Percentiles rank a stretch among this genome's conserved stretches.
phyloP scores from a whole-genome alignment of 2,329 filamentous ascomycete genomes.

The Penicillium sp. region DNA sequence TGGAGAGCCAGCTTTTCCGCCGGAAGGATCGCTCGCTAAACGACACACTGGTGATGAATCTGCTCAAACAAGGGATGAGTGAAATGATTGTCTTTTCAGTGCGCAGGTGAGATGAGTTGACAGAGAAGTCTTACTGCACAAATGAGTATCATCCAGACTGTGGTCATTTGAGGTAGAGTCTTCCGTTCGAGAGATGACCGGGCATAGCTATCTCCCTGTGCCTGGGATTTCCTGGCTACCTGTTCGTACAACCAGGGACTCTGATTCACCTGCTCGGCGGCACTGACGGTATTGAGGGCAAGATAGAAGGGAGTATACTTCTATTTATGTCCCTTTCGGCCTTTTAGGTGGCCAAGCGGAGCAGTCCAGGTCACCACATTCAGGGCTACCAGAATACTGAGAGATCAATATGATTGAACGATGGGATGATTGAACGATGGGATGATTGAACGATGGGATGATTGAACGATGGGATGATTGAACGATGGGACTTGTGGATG shows the following conservation, averaged over 20 bases:
- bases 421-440: too few species aligned
- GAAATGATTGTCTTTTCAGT: too few species aligned
- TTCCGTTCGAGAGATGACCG: background rate
- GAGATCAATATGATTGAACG: background rate
- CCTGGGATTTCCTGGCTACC: background rate
- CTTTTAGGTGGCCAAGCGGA: background rate
- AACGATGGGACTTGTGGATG: background rate
- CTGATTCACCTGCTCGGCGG: background rate
- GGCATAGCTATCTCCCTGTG: background rate
- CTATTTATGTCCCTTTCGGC: background rate
- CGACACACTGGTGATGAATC: too few species aligned
- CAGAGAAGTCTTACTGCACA: background rate
- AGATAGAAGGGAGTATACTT: background rate
- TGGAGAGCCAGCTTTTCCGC: too few species aligned
- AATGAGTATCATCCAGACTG: background rate
- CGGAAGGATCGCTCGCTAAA: too few species aligned
- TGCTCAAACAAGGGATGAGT: too few species aligned
- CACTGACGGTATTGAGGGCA: background rate
- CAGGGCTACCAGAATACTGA: background rate
- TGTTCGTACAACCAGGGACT: background rate
- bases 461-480: too few species aligned
- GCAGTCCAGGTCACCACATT: background rate
- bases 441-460: too few species aligned
- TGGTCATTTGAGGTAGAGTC: background rate
- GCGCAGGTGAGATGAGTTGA: too few species aligned